Conservation (phyloP, 345 rosid species). For the Ceriops zippeliana region DNA sequence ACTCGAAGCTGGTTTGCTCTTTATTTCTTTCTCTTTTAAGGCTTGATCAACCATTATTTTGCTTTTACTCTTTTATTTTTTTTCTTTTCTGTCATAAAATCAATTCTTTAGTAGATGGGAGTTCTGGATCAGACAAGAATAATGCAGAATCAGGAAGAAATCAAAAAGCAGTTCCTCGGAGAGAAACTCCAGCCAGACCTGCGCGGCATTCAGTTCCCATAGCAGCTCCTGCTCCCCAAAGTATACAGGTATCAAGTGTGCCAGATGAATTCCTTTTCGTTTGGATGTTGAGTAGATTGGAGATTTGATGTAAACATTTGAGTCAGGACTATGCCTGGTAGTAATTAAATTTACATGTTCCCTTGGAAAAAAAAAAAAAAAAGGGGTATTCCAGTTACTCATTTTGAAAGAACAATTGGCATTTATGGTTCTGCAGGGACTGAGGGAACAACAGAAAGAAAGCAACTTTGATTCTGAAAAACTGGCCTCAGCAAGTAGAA, state of each 20-base stretch:
- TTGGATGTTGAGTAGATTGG: conserved; percentile 17
- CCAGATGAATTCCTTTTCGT: conserved; percentile 7
- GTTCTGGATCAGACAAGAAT: conserved; percentile 69
- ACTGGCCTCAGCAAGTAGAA: conserved; percentile 67
- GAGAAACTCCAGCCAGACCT: conserved; percentile 52
- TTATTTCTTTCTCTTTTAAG: conserved; percentile 13
- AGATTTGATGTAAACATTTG: background rate
- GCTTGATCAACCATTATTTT: conserved; percentile 9
- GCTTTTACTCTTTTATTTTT: conserved; percentile 1
- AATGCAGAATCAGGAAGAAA: conserved; percentile 68
- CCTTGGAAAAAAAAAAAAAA: no score
- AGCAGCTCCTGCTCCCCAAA: conserved; percentile 49
- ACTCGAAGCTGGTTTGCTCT: conserved; percentile 30
- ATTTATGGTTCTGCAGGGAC: conserved; percentile 48
- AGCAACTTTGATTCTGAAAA: conserved; percentile 52
- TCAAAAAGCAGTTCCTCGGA: conserved; percentile 46
- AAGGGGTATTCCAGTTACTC: background rate
- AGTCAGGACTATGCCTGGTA: background rate
- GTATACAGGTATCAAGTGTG: conserved; percentile 40
- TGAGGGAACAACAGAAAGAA: conserved; percentile 56
- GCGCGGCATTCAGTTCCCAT: conserved; percentile 30
- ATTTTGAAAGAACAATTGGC: background rate
- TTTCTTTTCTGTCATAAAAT: background rate
- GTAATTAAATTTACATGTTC: no score
- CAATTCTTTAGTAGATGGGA: conserved; percentile 49